Percentiles rank a stretch among this genome's conserved stretches.
Evolutionary conservation across 2,329 filamentous ascomycete genomes (phyloP).

Genomic region (Alternaria gansuensis): DNA sequence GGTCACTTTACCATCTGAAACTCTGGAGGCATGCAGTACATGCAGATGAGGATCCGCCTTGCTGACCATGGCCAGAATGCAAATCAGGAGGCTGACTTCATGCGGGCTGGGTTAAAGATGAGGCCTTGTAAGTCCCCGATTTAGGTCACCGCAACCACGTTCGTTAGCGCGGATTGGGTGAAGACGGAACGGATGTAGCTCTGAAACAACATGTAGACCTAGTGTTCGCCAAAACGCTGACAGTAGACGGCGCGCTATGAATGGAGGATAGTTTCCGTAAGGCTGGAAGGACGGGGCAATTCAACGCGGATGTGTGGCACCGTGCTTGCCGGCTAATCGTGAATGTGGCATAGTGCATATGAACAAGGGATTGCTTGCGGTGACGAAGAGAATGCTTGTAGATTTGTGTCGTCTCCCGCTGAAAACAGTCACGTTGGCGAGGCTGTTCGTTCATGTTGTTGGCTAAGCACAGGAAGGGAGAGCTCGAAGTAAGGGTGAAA

Average conservation of each 20-base stretch:
- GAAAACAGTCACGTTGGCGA: conserved; percentile 1
- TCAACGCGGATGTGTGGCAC: conserved; percentile 3
- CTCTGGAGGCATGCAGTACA: conserved; percentile 30
- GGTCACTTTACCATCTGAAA: conserved; percentile 26
- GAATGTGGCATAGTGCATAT: neutral
- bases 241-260: conserved; percentile 14
- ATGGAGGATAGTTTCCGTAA: conserved; percentile 12
- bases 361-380: conserved; percentile 4
- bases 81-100: conserved; percentile 31
- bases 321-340: neutral
- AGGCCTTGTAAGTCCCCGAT: conserved; percentile 36
- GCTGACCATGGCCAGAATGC: conserved; percentile 14
- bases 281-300: conserved; percentile 9
- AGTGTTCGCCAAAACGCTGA: conserved; percentile 19
- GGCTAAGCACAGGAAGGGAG: conserved; percentile 6
- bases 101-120: conserved; percentile 14
- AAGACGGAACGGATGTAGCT: conserved; percentile 12
- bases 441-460: neutral
- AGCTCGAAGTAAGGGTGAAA: conserved; percentile 1
- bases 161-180: conserved; percentile 14
- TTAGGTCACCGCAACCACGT: conserved; percentile 16
- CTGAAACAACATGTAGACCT: conserved; percentile 7
- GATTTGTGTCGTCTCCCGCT: neutral
- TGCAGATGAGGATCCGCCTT: conserved; percentile 32
- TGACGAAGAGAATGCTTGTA: neutral